Conservation (phyloP, 2,329 filamentous ascomycete genomes). For the Trichoderma gracile region DNA sequence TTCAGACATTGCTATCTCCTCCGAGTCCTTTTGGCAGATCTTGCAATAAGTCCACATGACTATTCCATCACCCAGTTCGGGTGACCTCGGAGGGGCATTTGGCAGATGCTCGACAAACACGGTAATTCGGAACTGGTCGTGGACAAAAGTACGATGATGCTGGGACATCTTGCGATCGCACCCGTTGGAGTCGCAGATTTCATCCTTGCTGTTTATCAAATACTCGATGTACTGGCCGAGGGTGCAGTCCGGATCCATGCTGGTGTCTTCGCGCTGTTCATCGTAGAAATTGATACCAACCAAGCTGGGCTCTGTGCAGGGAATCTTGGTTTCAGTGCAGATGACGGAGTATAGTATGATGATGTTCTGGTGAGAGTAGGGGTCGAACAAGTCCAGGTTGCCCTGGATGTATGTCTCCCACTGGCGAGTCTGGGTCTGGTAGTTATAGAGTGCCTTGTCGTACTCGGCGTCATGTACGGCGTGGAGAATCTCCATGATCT, state of each 20-base stretch:
- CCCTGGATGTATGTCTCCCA: conserved; percentile 95
- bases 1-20: conserved; percentile 86
- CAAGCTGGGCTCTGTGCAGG: conserved; percentile 88
- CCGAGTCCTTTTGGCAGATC: conserved; percentile 85
- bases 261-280: conserved; percentile 73
- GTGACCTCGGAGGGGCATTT: conserved; percentile 45
- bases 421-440: conserved; percentile 88
- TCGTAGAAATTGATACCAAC: conserved; percentile 92
- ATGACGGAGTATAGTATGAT: conserved; percentile 92
- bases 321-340: conserved; percentile 89
- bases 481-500: conserved; percentile 90
- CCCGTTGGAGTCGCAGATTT: conserved; percentile 77
- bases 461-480: conserved; percentile 97
- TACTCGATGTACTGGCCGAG: conserved; percentile 95
- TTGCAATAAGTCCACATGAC: conserved; percentile 99
- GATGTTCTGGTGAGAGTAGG: conserved; percentile 94
- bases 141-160: conserved; percentile 95
- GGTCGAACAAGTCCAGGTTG: conserved; percentile 87
- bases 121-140: conserved; percentile 90
- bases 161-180: conserved; percentile 89
- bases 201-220: conserved; percentile 72
- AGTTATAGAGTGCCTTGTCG: conserved; percentile 90
- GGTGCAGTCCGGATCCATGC: conserved; percentile 83
- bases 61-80: conserved; percentile 63
- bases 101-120: conserved; percentile 71